Evolutionary conservation across 495 filamentous ascomycete genomes (phyloP).

Genomic region (Xylaria scruposa): DNA sequence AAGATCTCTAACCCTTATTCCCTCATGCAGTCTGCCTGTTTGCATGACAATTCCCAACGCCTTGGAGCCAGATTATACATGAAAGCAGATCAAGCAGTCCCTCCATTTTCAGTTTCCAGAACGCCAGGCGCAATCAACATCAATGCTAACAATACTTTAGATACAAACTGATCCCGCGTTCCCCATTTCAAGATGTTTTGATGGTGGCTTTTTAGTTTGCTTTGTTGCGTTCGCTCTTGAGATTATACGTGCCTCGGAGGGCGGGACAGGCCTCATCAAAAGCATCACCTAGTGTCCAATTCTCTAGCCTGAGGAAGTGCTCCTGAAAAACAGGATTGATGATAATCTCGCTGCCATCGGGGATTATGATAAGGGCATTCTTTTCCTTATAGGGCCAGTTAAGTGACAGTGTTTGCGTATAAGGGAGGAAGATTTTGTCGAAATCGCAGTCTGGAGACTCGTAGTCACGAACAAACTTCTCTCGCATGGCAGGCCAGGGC

Average conservation of each 20-base stretch:
- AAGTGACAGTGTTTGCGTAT: slow-evolving; percentile 70
- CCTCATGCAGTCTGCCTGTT: neutral
- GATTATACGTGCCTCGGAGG: slow-evolving; percentile 60
- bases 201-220: neutral
- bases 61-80: neutral
- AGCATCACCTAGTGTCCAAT: slow-evolving; percentile 77
- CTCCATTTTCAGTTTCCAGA: neutral
- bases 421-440: slow-evolving; percentile 82
- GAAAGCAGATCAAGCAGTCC: neutral
- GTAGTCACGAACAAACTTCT: slow-evolving; percentile 59
- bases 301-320: slow-evolving; percentile 69
- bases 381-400: slow-evolving; percentile 81
- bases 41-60: neutral
- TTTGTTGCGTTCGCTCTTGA: slow-evolving; percentile 28
- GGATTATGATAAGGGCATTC: slow-evolving; percentile 62
- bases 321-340: slow-evolving; percentile 84
- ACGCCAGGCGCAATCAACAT: neutral
- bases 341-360: slow-evolving; percentile 63
- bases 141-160: neutral
- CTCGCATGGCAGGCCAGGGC: slow-evolving; percentile 77
- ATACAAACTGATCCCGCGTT: neutral
- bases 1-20: neutral
- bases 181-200: neutral
- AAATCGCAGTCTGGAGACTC: slow-evolving; percentile 59
- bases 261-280: slow-evolving; percentile 70